Base-by-base conservation (phyloP, 495 filamentous ascomycete species). In the Talaromyces proteolyticus region DNA sequence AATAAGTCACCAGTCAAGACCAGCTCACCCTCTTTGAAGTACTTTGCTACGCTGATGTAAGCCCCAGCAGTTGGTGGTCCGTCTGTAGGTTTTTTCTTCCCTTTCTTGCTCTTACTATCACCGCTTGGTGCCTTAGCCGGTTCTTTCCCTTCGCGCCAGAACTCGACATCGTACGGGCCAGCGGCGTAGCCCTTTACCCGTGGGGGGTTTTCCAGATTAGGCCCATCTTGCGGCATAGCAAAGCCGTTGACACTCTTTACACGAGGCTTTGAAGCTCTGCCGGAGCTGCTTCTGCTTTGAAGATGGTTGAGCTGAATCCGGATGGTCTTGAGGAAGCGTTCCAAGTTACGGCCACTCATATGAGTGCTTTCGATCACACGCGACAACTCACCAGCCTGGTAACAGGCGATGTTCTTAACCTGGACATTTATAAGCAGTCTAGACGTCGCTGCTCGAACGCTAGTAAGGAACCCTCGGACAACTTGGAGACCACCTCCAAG, bases 381-480 rank as follows among this genome's bases (percentile, higher is more conserved):
- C 6, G 12, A 25, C 40, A 76, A 46, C n/a, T 56, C 57, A 3
- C 65, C 67, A 37, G 56, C 51, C 39, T 71, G 44, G 54, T 72
- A 74, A 44, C 62, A 67, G 3, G 71, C 73, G 3, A 61, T 24
- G 49, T 76, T 68, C 41, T 73, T 74, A 37, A 76, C 70, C 46
- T 76, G 71, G 3, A 79, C 74, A 47, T 89, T 87, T 3, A 87
- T 61, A 1, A 88, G 66, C 8, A 86, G 55, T 5, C 84, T 75
- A 3, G 78, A 76, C 3, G 86, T 87, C 7, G 80, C 82, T 0
- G 76, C 69, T 19, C 85, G 81, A 14, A 83, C 77, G 62, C 83
- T 87, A 46, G 82, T 71, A 52, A 86, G 86, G 55, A 77, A 88
- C 0, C 86, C 86, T 44, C 85, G 77, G 0, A 85, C 62, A 3